A percentile compares a stretch with the other conserved stretches of the same genome.
Evolutionary conservation across 306 rosid genomes (phyloP).

Genomic region (Lotus japonicus): DNA sequence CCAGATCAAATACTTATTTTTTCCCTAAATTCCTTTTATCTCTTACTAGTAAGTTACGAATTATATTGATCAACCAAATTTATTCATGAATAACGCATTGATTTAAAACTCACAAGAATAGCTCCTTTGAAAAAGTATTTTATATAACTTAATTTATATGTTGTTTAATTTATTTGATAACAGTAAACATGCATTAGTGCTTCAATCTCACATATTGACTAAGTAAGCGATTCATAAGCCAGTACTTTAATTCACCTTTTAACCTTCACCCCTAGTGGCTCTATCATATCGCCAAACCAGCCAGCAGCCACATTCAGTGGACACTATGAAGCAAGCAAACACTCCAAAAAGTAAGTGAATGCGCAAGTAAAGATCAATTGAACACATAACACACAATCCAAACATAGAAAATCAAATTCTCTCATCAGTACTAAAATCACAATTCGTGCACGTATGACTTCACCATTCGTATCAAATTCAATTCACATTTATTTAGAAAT

Average conservation of each 20-base stretch:
- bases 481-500: no score
- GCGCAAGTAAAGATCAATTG: neutral
- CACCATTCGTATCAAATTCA: no score
- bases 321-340: neutral
- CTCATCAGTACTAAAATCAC: neutral
- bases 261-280: neutral
- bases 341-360: neutral
- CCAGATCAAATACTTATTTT: neutral
- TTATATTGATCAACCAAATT: neutral
- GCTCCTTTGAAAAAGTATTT: neutral
- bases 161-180: no score
- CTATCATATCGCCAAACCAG: neutral
- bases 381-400: neutral
- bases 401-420: neutral
- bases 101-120: neutral
- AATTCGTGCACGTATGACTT: no score
- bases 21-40: neutral
- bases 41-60: neutral
- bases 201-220: no score
- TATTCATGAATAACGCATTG: no score
- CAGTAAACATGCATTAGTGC: no score
- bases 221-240: no score
- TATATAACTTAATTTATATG: no score
- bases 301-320: conserved; percentile 2
- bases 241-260: no score